Evolutionary conservation across 1,139 yeast genomes (phyloP), one percentile per base, ranked within the genome.

Genomic region (Blastobotrys aristatus): DNA sequence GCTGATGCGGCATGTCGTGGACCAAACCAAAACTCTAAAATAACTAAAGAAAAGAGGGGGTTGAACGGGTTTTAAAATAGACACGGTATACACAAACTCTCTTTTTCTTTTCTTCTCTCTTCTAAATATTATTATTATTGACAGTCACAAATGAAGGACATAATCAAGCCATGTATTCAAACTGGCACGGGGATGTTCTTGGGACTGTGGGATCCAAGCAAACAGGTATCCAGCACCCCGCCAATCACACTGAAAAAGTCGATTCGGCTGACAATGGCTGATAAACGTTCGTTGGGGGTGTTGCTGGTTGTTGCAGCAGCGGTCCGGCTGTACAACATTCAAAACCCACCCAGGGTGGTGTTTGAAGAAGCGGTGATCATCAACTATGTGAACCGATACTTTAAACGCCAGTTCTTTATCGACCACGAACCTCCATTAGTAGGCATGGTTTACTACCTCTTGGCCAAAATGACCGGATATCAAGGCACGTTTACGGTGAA

Each of bases 391-490:
- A 73, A 74, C 50, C 66, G 71, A 27, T 84, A 82, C 64, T 61
- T 69, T 47, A 61, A 62, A 5, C 82, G 84, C 2, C 67, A 68
- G 41, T 80, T 77, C 55, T 82, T 78, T 58, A 60, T 80, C 16
- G 84, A 78, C 53, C 71, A 74, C 2, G 78, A 81, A 48, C 89
- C 90, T 0, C 89, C 90, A 2, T 65, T 83, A 37, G 75, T 70
- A 4, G 71, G 76, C 39, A 57, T 83, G 50, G 49, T 79, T 1
- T 80, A 72, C 57, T 70, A 72, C 41, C 65, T 68, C 54, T 53
- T 79, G 10, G 74, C 78, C 0, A 55, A 63, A 20, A 14, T 69
- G 2, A 60, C 63, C 21, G 75, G 76, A 1, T 80, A 76, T 66
- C 63, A 72, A 51, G 83, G 81, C 0, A 56, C 63, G 10, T 59